Evolutionary conservation across 306 rosid species (phyloP), one percentile per base, ranked within the genome.

Genomic region (Dicorynia guianensis): DNA sequence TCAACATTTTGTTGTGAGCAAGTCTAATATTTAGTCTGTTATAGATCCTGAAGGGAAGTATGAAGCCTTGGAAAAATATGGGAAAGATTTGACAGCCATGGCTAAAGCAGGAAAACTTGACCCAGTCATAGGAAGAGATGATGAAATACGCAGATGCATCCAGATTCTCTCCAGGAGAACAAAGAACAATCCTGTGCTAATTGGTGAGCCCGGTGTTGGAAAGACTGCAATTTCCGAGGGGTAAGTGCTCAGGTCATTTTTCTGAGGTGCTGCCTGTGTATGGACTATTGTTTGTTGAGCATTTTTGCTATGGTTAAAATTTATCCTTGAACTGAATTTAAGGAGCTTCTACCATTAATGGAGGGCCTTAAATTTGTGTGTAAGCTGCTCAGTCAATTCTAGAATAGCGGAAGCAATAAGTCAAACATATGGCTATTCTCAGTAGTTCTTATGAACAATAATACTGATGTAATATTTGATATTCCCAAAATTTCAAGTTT

Each of bases 201-300:
- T 95, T 68, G 99, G 99, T 53, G 99, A 95, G 91, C 99, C 99
- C 59, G 99, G 99, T 75, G 99, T 95, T 46, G 99, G 99, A 46
- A 95, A 95, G 84, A 95, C 99, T 71, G 99, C 99, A 11, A 89
- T 95, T 74, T 95, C 99, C 48, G 99, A 95, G 87, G 99, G 99
- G 99, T 92, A 86, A 84, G 91, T 58, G 50, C 48, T 72, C 6
- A 19, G 69, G 55, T 49, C 63, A 49, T 79, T 63, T 18, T 81
- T 49, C 58, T 46, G 30, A 19, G 57, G 13, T 53, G 49, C 66
- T 58, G 34, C 54, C 15, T 55, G 42, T 54, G 47, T 43, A 46
- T 74, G 43, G 19, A 49, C 17, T 52, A 52, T 20, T 68, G 8
- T 19, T 17, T 14, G 58, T 72, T 47, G 49, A 67, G 36, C 61